Base-by-base conservation (phyloP, 345 rosid genomes). In the Pelargonium nanum region DNA sequence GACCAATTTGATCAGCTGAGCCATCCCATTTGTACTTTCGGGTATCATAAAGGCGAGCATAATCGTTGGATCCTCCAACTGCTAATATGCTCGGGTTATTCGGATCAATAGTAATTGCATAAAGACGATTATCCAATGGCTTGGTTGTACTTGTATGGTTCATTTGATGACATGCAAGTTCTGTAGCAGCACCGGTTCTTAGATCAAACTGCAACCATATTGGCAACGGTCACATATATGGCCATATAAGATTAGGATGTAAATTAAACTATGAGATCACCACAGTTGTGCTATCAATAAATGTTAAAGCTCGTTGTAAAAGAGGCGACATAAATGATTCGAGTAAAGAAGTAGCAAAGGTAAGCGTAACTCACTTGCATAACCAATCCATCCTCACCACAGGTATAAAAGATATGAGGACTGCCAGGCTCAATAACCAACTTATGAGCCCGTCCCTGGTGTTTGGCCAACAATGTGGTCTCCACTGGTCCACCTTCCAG, bases 301-400 rank as follows among this genome's bases (percentile, higher is more conserved):
- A n/a, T n/a, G n/a, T n/a, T n/a, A n/a, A n/a, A n/a, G n/a, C n/a
- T n/a, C n/a, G n/a, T n/a, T n/a, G n/a, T n/a, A n/a, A n/a, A n/a
- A n/a, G n/a, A n/a, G n/a, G n/a, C n/a, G n/a, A n/a, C n/a, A n/a
- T n/a, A n/a, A n/a, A n/a, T n/a, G n/a, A n/a, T n/a, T n/a, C n/a
- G n/a, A n/a, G n/a, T n/a, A n/a, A n/a, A n/a, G n/a, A n/a, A n/a
- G n/a, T n/a, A n/a, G n/a, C n/a, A n/a, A n/a, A n/a, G n/a, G n/a
- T 40, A 40, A 28, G 7, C 7, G 32, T 40, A 23, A 83, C 97
- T 85, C 65, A 93, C 97, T 59, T 78, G 97, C 61, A 89, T 88
- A 65, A 93, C 97, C 69, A 84, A 54, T 59, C 96, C 99, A 80
- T 93, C 99, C 83, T 87, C 96, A 54, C 87, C 97, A 56, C 97